A percentile compares a stretch with the other conserved stretches of the same genome.
Conservation (phyloP, 805 yeast genomes). For the Candida tammaniensis region DNA sequence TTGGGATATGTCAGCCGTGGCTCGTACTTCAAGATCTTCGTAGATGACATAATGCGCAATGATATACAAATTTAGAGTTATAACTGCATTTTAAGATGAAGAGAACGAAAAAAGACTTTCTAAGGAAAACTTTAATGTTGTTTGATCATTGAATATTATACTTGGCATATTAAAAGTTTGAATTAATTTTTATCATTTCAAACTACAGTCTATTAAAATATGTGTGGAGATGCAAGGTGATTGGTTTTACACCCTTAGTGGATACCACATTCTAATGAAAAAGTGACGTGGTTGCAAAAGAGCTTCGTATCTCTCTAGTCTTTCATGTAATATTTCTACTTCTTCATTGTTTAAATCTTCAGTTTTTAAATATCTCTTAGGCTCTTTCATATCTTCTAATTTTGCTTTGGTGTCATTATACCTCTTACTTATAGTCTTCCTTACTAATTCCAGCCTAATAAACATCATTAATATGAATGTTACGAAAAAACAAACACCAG, state of each 20-base stretch:
- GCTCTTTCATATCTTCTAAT: not conserved
- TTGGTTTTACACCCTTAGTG: conserved; percentile 11
- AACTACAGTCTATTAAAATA: too few species aligned
- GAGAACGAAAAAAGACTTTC: too few species aligned
- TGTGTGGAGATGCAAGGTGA: too few species aligned
- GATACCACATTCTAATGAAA: conserved; percentile 20
- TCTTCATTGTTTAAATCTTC: conserved; percentile 2
- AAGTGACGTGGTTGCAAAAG: conserved; percentile 13
- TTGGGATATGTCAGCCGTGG: too few species aligned
- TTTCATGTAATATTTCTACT: conserved; percentile 3
- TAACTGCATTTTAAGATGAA: too few species aligned
- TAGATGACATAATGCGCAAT: too few species aligned
- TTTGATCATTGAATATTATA: too few species aligned
- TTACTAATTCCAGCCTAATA: conserved; percentile 52
- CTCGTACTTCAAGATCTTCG: too few species aligned
- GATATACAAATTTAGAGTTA: too few species aligned
- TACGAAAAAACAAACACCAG: conserved; percentile 47
- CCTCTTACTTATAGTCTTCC: conserved; percentile 28
- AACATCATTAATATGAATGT: conserved; percentile 43
- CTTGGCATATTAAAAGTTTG: too few species aligned
- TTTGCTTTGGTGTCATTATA: not conserved
- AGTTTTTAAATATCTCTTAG: conserved; percentile 4
- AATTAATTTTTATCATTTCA: too few species aligned
- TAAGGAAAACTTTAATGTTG: too few species aligned
- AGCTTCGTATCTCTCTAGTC: conserved; percentile 19